A percentile compares a stretch with the other conserved stretches of the same genome.
Conservation (phyloP, 805 yeast species). For the Zygosaccharomyces pseudorouxii region DNA sequence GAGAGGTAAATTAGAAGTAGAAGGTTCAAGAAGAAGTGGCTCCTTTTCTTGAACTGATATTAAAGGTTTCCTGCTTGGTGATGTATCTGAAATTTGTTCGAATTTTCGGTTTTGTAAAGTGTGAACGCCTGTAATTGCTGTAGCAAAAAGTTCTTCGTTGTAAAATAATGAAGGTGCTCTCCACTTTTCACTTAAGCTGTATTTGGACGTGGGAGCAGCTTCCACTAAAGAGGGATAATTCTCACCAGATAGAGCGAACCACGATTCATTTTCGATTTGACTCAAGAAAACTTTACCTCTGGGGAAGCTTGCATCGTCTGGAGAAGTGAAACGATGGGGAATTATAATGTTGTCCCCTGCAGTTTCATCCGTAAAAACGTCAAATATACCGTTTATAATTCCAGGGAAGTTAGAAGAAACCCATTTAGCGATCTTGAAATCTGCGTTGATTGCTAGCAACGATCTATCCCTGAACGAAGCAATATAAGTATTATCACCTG, state of each 20-base stretch:
- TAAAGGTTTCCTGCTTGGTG: slow-evolving; percentile 1
- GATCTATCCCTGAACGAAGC: slow-evolving; percentile 82
- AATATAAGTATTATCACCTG: slow-evolving; percentile 70
- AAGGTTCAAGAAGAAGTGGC: slow-evolving; percentile 24
- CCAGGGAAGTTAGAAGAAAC: slow-evolving; percentile 60
- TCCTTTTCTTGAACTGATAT: slow-evolving; percentile 19
- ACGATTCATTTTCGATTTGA: slow-evolving; percentile 56
- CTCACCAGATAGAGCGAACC: slow-evolving; percentile 81
- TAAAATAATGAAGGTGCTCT: slow-evolving; percentile 37
- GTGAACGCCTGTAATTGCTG: slow-evolving; percentile 51
- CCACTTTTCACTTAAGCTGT: slow-evolving; percentile 43
- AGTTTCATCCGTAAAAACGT: slow-evolving; percentile 44
- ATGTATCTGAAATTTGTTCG: slow-evolving; percentile 14
- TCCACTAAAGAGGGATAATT: slow-evolving; percentile 78
- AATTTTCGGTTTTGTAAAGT: slow-evolving; percentile 17
- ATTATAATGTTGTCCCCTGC: slow-evolving; percentile 44
- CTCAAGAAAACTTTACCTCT: slow-evolving; percentile 54
- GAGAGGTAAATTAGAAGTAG: slow-evolving; percentile 6
- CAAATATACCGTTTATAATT: slow-evolving; percentile 74
- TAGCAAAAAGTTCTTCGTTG: slow-evolving; percentile 38
- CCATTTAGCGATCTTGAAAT: slow-evolving; percentile 75
- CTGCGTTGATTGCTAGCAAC: slow-evolving; percentile 66
- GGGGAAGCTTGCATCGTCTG: slow-evolving; percentile 19
- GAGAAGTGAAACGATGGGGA: slow-evolving; percentile 59
- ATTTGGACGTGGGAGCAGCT: slow-evolving; percentile 71